A percentile compares a stretch with the other conserved stretches of the same genome.
Evolutionary conservation across 192 early-diverging fungal species (phyloP).

Genomic region (Spizellomyces punctatus): DNA sequence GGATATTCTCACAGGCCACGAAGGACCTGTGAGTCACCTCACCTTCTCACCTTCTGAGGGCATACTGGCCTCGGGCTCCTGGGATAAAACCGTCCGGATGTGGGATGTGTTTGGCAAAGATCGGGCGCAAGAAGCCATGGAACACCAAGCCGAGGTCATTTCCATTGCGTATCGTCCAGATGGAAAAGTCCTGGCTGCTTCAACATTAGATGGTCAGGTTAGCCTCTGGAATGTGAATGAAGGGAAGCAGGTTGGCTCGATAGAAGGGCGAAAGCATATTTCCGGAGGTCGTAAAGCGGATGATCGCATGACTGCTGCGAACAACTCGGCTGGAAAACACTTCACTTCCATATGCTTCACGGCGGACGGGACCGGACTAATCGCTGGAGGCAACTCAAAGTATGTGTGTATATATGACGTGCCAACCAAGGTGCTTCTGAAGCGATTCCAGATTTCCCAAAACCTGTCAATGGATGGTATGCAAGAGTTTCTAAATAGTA

Average conservation of each 20-base stretch:
- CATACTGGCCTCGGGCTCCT: slow-evolving; percentile 81
- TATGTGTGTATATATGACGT: slow-evolving; percentile 96
- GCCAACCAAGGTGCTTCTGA: slow-evolving; percentile 69
- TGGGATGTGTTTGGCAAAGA: slow-evolving; percentile 96
- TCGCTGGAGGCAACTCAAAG: slow-evolving; percentile 94
- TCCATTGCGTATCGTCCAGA: slow-evolving; percentile 88
- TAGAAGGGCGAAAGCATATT: slow-evolving; percentile 95
- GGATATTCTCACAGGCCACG: slow-evolving; percentile 91
- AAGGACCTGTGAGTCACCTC: slow-evolving; percentile 84
- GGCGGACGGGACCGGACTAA: slow-evolving; percentile 86
- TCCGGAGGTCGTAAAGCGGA: slow-evolving; percentile 77
- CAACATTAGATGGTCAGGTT: slow-evolving; percentile 92
- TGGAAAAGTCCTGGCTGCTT: slow-evolving; percentile 81
- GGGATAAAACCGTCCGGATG: slow-evolving; percentile 86
- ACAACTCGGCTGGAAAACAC: slow-evolving; percentile 79
- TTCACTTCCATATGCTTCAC: slow-evolving; percentile 96
- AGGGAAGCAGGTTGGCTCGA: slow-evolving; percentile 67
- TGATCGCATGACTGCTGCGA: slow-evolving; percentile 82
- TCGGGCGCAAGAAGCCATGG: slow-evolving; percentile 73
- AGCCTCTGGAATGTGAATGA: slow-evolving; percentile 90
- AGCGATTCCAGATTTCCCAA: slow-evolving; percentile 88
- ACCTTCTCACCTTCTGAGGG: slow-evolving; percentile 85
- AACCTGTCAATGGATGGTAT: slow-evolving; percentile 95
- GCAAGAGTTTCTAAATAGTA: slow-evolving; percentile 83
- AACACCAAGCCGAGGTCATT: slow-evolving; percentile 83